phyloP scores from a whole-genome alignment of 1,139 yeast species.

The Sugiyamaella xylanicola region DNA sequence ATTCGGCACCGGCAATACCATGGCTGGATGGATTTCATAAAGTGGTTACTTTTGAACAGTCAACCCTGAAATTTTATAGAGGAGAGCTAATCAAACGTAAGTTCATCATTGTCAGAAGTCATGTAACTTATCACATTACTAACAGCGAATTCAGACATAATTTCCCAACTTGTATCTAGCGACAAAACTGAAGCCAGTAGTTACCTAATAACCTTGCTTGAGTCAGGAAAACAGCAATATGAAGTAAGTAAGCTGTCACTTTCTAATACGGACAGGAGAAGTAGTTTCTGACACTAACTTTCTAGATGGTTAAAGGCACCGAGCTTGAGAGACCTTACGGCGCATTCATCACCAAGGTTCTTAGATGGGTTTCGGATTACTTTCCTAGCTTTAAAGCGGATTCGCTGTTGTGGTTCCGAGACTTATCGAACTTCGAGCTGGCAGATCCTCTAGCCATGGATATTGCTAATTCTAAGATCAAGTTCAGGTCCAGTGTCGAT shows the following conservation, averaged over 20 bases:
- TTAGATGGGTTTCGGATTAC: conserved; percentile 15
- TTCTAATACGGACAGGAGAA: too few species aligned
- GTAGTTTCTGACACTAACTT: conserved; percentile 4
- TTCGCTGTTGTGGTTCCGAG: conserved; percentile 21
- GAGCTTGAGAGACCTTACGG: conserved; percentile 4
- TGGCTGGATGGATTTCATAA: conserved; percentile 13
- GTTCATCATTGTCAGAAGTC: background rate
- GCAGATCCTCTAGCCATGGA: conserved; percentile 21
- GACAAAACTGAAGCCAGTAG: conserved; percentile 2
- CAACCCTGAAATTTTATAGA: conserved; percentile 4
- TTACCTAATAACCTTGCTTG: conserved; percentile 6
- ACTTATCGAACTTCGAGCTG: conserved; percentile 16
- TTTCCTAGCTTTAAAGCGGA: conserved; percentile 18
- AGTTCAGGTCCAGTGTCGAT: conserved; percentile 15
- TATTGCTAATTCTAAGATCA: conserved; percentile 16
- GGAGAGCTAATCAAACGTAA: conserved; percentile 13
- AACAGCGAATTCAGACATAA: conserved; percentile 3
- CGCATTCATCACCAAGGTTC: conserved; percentile 8
- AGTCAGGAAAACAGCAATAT: conserved; percentile 9
- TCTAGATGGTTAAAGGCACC: conserved; percentile 7
- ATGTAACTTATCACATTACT: background rate
- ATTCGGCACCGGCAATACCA: background rate
- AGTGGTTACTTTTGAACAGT: conserved; percentile 7
- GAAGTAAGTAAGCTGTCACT: conserved; percentile 6
- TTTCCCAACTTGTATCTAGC: background rate